A percentile compares a stretch with the other conserved stretches of the same genome.
These are phyloP conservation scores for Arabis alpina DNA, from an alignment of 345 rosid species.

Conservation along the genomic window DNA sequence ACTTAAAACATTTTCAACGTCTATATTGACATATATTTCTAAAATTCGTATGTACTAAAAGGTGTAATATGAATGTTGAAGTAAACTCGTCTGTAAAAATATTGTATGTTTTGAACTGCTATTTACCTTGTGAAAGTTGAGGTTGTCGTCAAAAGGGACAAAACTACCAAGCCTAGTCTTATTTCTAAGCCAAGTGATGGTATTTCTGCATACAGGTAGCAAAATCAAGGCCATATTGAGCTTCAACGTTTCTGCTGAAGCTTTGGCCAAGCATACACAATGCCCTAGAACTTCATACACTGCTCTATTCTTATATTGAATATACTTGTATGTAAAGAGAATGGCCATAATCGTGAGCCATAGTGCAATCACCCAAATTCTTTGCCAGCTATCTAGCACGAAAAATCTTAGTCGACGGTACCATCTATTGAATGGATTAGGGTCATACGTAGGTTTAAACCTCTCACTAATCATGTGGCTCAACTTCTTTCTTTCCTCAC, in stretches of 20 bases:
- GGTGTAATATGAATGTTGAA: no score
- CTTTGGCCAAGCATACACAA: slow-evolving; percentile 78
- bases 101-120: background rate
- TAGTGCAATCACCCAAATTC: slow-evolving; percentile 62
- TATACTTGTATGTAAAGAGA: slow-evolving; percentile 61
- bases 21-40: background rate
- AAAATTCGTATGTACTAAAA: no score
- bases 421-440: slow-evolving; percentile 52
- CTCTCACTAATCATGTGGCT: slow-evolving; percentile 70
- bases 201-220: slow-evolving; percentile 70
- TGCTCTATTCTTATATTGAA: slow-evolving; percentile 53
- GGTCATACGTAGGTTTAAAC: slow-evolving; percentile 66
- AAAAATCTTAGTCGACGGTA: slow-evolving; percentile 45
- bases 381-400: slow-evolving; percentile 64
- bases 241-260: slow-evolving; percentile 70
- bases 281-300: slow-evolving; percentile 60
- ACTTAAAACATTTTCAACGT: background rate
- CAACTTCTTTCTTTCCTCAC: slow-evolving; percentile 55
- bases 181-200: slow-evolving; percentile 77
- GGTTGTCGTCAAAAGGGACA: slow-evolving; percentile 77
- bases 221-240: slow-evolving; percentile 74
- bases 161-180: slow-evolving; percentile 56
- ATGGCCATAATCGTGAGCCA: slow-evolving; percentile 63
- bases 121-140: slow-evolving; percentile 78
- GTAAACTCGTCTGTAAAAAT: background rate